These are phyloP conservation scores for Boletus fagicola DNA, from an alignment of 768 basidiomycete genomes.

Conservation along the genomic window DNA sequence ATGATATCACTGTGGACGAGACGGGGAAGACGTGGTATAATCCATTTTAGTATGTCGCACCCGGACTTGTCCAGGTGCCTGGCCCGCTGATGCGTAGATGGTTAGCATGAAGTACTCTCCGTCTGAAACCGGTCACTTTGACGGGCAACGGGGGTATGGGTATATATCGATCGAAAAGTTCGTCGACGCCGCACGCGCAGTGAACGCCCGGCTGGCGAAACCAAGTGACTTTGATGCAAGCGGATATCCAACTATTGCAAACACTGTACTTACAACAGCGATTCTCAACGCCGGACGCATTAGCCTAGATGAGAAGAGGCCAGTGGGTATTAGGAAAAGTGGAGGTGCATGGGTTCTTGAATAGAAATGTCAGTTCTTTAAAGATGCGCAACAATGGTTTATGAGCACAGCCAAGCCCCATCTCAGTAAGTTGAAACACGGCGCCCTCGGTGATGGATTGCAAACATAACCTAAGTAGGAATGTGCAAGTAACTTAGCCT, in stretches of 20 bases:
- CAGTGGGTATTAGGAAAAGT: slow-evolving; percentile 72
- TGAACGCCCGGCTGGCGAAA: slow-evolving; percentile 67
- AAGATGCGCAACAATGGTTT: slow-evolving; percentile 16
- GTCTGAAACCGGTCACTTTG: slow-evolving; percentile 88
- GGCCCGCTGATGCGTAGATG: slow-evolving; percentile 7
- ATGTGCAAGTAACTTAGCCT: neutral
- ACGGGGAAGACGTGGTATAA: slow-evolving; percentile 84
- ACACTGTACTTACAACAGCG: slow-evolving; percentile 83
- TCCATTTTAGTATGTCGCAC: slow-evolving; percentile 78
- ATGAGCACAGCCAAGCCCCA: neutral
- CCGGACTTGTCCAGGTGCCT: neutral
- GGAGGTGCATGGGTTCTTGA: slow-evolving; percentile 67
- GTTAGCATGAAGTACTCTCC: slow-evolving; percentile 91
- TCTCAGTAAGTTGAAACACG: neutral
- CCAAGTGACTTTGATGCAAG: slow-evolving; percentile 74
- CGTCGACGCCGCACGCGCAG: slow-evolving; percentile 75
- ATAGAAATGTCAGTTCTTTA: slow-evolving; percentile 34
- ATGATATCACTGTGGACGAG: slow-evolving; percentile 85
- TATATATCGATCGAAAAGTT: slow-evolving; percentile 92
- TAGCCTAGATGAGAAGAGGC: slow-evolving; percentile 85
- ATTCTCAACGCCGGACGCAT: slow-evolving; percentile 90
- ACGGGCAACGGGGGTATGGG: slow-evolving; percentile 92
- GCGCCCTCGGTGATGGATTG: neutral
- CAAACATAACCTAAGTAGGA: neutral
- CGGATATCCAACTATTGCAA: slow-evolving; percentile 84